Percentiles rank a stretch among this genome's conserved stretches.
Conservation (phyloP, 805 yeast species). For the Tetrapisispora fleetii region DNA sequence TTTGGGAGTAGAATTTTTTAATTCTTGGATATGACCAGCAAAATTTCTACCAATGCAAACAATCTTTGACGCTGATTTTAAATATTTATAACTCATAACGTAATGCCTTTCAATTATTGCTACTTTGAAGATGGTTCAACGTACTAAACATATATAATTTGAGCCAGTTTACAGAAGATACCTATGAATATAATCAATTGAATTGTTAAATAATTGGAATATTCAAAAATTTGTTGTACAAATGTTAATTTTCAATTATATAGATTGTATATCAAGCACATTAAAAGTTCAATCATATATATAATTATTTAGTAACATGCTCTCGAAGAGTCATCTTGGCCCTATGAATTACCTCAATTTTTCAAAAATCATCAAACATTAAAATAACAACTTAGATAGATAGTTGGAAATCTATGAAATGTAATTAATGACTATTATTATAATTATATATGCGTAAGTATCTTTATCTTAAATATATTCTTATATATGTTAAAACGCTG, state of each 20-base stretch:
- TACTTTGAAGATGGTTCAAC: neutral
- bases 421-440: too few relatives aligned
- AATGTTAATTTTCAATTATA: too few relatives aligned
- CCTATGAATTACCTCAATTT: neutral
- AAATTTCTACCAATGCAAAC: constrained; percentile 95
- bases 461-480: neutral
- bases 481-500: too few relatives aligned
- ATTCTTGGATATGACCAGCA: constrained; percentile 89
- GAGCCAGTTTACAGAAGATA: too few relatives aligned
- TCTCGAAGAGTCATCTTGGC: neutral
- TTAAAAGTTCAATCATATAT: too few relatives aligned
- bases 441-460: neutral
- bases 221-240: too few relatives aligned
- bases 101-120: neutral
- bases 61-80: constrained; percentile 61
- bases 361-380: neutral
- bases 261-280: too few relatives aligned
- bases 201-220: too few relatives aligned
- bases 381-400: neutral
- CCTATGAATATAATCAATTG: too few relatives aligned
- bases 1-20: constrained; percentile 69
- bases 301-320: too few relatives aligned
- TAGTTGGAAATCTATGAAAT: neutral
- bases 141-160: too few relatives aligned
- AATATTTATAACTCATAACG: constrained; percentile 30